Conservation (phyloP, 169 alveolate genomes). For the Babesia sp. region DNA sequence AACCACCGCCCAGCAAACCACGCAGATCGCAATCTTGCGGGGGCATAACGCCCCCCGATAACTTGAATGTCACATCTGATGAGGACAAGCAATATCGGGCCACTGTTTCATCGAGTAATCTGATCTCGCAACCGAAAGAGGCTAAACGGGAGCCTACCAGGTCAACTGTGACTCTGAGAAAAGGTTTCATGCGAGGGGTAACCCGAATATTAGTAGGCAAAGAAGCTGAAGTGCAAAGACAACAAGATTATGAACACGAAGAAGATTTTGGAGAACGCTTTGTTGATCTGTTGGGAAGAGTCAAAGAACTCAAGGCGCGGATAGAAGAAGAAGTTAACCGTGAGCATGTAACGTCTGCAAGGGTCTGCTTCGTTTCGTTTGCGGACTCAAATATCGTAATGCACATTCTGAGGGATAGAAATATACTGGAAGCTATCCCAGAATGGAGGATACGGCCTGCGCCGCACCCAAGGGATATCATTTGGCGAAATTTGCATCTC, state of each 20-base stretch:
- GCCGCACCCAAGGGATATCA: conserved; percentile 68
- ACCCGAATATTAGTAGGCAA: conserved; percentile 1
- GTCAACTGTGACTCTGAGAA: background rate
- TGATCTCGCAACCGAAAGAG: background rate
- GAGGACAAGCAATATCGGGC: background rate
- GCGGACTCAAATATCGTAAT: conserved; percentile 64
- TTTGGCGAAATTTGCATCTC: conserved; percentile 50
- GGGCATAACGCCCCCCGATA: background rate
- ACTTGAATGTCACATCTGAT: background rate
- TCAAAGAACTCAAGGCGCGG: conserved; percentile 37
- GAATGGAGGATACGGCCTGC: conserved; percentile 67
- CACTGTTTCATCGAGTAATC: background rate
- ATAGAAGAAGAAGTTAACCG: conserved; percentile 56
- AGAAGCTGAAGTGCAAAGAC: background rate
- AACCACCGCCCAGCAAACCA: background rate
- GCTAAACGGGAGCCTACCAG: background rate
- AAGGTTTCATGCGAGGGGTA: background rate
- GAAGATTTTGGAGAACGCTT: conserved; percentile 5
- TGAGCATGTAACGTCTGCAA: conserved; percentile 34
- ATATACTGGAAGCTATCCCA: conserved; percentile 53
- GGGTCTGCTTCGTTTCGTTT: conserved; percentile 64
- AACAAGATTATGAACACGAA: background rate
- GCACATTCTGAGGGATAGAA: conserved; percentile 58
- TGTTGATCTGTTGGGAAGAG: conserved; percentile 12
- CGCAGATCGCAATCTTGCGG: conserved; percentile 15